Evolutionary conservation across 192 early-diverging fungal species (phyloP), one percentile per base, ranked within the genome.

Genomic region (Endogone sp.): DNA sequence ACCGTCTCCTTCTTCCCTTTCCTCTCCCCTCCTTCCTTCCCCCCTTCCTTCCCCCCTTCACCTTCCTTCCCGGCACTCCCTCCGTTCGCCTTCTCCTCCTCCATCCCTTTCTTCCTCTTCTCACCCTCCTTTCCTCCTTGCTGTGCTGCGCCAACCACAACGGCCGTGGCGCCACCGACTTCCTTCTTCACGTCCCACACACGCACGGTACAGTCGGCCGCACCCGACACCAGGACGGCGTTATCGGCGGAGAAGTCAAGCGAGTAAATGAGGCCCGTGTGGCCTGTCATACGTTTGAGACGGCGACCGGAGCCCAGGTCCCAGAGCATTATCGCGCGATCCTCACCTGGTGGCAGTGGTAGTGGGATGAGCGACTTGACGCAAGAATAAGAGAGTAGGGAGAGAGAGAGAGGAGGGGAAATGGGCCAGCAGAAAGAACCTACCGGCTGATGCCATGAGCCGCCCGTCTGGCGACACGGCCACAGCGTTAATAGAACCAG

Each of bases 381-480:
- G 60, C 29, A 29, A n/a, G 3, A 58, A 29, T 11, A 29, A 61
- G 13, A 25, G 10, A 13, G 65, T 2, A 9, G 10, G 16, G 29
- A 21, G 2, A 44, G 31, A 49, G 37, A 49, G n/a, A n/a, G n/a
- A n/a, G n/a, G n/a, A 10, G 32, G n/a, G 2, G 25, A 64, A 10
- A 56, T 23, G 72, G 26, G 11, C 20, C 10, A 27, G 29, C n/a
- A n/a, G n/a, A 26, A 4, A 74, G 23, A 30, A 31, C 68, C 79
- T 88, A 82, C 92, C 92, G 2, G 92, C 93, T 6, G 94, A 90
- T 4, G 98, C 98, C 83, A 98, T 85, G 55, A 86, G 81, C 56
- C 89, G 83, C 16, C 98, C 98, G 75, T 99, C 93, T 2, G 94
- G 94, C 2, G 98, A 95, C 37, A 99, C 79, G 4, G 95, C 94